Evolutionary conservation across 1,284 basidiomycete genomes (phyloP), one percentile per base, ranked within the genome.

Genomic region (Phaffia rhodozyma): DNA sequence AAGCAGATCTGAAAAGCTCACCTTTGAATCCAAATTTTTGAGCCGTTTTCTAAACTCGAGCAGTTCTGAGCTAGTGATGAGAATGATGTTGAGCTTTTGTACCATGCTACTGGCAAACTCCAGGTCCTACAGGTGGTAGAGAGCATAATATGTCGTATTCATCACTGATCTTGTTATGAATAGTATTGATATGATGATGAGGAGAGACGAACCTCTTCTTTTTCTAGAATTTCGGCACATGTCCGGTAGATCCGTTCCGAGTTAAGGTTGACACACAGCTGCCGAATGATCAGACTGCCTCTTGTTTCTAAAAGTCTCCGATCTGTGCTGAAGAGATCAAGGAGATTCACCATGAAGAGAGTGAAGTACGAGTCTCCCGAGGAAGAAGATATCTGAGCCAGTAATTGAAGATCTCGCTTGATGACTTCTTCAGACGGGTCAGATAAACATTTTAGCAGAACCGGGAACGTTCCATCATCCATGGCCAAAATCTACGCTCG

Each of bases 381-480:
- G 1, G 89, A 92, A 0, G 91, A 91, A 18, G 78, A 79, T 68
- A 99, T 97, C 72, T 98, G 96, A 0, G 96, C 93, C 3, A 99
- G 82, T 5, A 99, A 83, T 68, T 94, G 91, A 59, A 99, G 77
- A 72, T 99, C 93, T 70, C 92, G 86, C 74, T 94, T 94, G 74
- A 99, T 51, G 63, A 86, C 92, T 78, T 96, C 91, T 75, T 98
- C 94, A 0, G 92, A 96, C 1, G 88, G 87, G 75, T 99, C 96
- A 0, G 94, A 97, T 38, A 99, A 78, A 0, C 91, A 97, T 78
- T 97, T 97, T 58, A 99, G 80, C 60, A 99, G 76, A 0, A 91
- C 91, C 11, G 92, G 91, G 76, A 94, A 97, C 1, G 93, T 97
- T 11, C 91, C 91, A 70, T 97, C 93, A 72, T 97, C 91, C 83